Base-by-base conservation (phyloP, 257 asterid genomes). In the Solanum boliviense region DNA sequence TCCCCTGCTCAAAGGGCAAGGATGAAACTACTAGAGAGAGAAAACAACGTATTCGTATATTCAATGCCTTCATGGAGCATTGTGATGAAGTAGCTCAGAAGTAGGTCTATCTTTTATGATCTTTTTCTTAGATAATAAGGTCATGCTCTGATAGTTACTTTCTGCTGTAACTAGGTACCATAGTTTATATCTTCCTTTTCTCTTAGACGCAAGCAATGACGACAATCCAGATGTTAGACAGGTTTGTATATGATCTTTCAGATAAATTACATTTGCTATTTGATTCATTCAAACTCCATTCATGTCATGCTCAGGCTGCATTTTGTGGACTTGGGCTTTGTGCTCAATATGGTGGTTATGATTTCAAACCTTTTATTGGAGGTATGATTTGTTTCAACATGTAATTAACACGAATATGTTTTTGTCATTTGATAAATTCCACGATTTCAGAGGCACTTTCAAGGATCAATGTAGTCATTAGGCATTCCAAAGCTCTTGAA, bases 241-340 rank as follows among this genome's bases (percentile, higher is more conserved):
- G 99, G 99, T 97, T 86, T 56, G 91, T 38, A 25, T 34, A 35
- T 35, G 27, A 79, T 21, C n/a, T 20, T 36, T 83, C 29, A 27
- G 21, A 34, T 0, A 15, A 13, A 13, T 83, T 38, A 62, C 15
- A 7, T 46, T 73, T 88, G 65, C 34, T 58, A 34, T 85, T 32
- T 85, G 75, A 86, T 85, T 39, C 87, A 36, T 88, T 86, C 84
- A 15, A 91, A 78, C 72, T 38, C 36, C 56, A 13, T 84, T 15
- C 0, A 79, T 89, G 25, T 58, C 83, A 65, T 91, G 87, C 75
- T 73, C 96, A 96, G 99, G 98, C 96, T 89, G 98, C 99, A 72
- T 95, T 96, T 12, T 96, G 95, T 93, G 99, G 98, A 85, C 95
- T 96, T 90, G 96, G 98, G 1, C 96, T 96, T 31, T 96, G 98